Conservation (phyloP, 768 basidiomycete species). For the Collybia nuda region DNA sequence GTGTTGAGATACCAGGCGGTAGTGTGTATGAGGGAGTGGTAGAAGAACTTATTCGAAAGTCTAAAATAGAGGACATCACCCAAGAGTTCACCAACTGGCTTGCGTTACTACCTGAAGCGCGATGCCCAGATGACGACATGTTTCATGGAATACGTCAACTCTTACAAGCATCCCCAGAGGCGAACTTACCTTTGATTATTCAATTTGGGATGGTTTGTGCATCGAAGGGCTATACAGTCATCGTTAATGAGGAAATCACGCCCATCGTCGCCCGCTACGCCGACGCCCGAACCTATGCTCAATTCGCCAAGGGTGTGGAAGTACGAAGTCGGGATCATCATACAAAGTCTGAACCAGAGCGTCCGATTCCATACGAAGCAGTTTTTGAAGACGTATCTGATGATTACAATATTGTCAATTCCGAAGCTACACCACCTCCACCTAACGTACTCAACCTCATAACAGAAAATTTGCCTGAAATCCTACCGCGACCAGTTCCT, state of each 20-base stretch:
- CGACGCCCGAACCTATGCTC: constrained; percentile 5
- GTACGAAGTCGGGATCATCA: neutral
- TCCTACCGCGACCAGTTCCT: constrained; percentile 23
- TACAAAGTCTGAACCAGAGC: neutral
- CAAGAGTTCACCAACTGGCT: constrained; percentile 40
- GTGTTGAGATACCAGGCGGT: constrained; percentile 34
- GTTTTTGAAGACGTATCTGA: constrained; percentile 31
- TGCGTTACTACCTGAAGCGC: constrained; percentile 35
- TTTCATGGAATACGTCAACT: constrained; percentile 12
- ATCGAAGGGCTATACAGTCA: constrained; percentile 40
- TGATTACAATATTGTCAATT: constrained; percentile 23
- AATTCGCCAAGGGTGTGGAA: constrained; percentile 7
- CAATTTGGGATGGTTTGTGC: constrained; percentile 44
- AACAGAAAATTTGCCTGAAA: constrained; percentile 24
- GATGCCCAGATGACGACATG: constrained; percentile 7
- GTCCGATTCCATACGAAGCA: constrained; percentile 4
- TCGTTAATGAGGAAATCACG: constrained; percentile 21
- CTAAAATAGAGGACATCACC: constrained; percentile 11
- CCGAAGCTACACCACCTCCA: constrained; percentile 8
- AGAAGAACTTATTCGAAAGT: constrained; percentile 23
- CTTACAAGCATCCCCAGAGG: constrained; percentile 28
- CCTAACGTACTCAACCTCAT: constrained; percentile 25
- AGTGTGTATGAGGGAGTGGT: constrained; percentile 34
- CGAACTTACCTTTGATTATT: constrained; percentile 34
- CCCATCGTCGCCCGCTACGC: constrained; percentile 19